Evolutionary conservation across 139 green algal genomes (phyloP), one percentile per base, ranked within the genome.

Genomic region (Coelastrella sp.): DNA sequence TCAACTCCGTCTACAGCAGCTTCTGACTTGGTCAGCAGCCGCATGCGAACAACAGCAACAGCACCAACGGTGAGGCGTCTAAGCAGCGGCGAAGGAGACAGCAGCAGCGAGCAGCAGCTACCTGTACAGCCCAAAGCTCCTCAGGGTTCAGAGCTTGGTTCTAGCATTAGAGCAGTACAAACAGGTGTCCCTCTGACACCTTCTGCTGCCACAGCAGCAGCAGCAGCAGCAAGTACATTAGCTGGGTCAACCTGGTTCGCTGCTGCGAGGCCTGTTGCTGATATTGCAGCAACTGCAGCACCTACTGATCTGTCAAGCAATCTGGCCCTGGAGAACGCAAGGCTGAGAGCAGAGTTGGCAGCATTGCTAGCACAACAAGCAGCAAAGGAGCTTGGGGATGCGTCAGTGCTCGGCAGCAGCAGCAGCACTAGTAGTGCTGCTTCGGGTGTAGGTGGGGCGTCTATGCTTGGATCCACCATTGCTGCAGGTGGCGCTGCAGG

Each of bases 331-430:
- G 92, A 96, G 77, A 95, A 95, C 76, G 92, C 93, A 0, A 84
- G 88, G 38, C 87, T 96, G 4, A 89, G 91, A 0, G 86, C 91
- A 0, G 92, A 96, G 63, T 86, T 96, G 23, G 93, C 93, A 11
- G 79, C 84, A 2, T 63, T 92, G 69, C 64, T 91, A 2, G 88
- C 88, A 3, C 62, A 78, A 1, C 45, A 81, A 6, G 85, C 51
- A 38, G 40, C 85, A 40, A 81, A 66, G 8, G 87, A 90, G 79
- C 73, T 93, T 2, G 41, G 25, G 1, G 71, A 66, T 2, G 79
- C 25, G 2, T 21, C n/a, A 15, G 5, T 15, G 8, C 27, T 8
- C 5, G 17, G 13, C 21, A 37, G 27, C 27, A 32, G 21, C 3
- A 32, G 43, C 5, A 35, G 37, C 57, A 21, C 63, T 25, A 37